Evolutionary conservation across 495 filamentous ascomycete genomes (phyloP), one percentile per base, ranked within the genome.

Genomic region (Antarctomyces pellizariae): DNA sequence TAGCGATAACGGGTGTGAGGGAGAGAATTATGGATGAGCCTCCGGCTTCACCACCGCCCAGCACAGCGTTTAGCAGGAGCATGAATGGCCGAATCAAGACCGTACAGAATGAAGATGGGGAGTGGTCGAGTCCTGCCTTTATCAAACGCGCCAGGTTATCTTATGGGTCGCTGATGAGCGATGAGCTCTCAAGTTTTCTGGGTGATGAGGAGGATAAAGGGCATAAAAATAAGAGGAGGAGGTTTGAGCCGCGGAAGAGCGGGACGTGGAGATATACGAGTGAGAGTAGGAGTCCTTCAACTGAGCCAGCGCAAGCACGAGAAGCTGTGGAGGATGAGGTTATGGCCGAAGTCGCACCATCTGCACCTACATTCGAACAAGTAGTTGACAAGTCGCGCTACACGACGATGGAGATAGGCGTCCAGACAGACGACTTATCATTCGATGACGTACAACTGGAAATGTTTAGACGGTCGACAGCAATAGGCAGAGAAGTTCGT

Each of bases 101-200:
- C 11, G 19, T 7, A 7, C 7, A 7, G 11, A 7, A 7, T 22
- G 32, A 18, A 5, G 35, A 24, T 3, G 45, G 51, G 29, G 52
- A 57, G 40, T 86, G 65, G 56, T 51, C 59, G 12, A 86, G 82
- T 3, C 79, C 80, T 3, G 75, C 74, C 5, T 86, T 89, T 34
- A 37, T 76, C 11, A 76, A 68, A 36, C 54, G 69, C 13, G 50
- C 57, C 10, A 57, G 71, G 23, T 44, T 64, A 3, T 75, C 67
- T 1, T 65, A 64, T 31, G 64, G 63, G 0, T 56, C 59, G 1
- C 44, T 70, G 0, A 55, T 67, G 6, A 50, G 48, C 7, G 62
- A 64, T 31, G 66, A 76, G 36, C 67, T 74, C 9, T 82, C 89
- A n/a, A n/a, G n/a, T n/a, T n/a, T n/a, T n/a, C n/a, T n/a, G n/a